Evolutionary conservation across 352 stramenopile species (phyloP), one percentile per base, ranked within the genome.

Genomic region (Thalassiosira livingstoniorum): DNA sequence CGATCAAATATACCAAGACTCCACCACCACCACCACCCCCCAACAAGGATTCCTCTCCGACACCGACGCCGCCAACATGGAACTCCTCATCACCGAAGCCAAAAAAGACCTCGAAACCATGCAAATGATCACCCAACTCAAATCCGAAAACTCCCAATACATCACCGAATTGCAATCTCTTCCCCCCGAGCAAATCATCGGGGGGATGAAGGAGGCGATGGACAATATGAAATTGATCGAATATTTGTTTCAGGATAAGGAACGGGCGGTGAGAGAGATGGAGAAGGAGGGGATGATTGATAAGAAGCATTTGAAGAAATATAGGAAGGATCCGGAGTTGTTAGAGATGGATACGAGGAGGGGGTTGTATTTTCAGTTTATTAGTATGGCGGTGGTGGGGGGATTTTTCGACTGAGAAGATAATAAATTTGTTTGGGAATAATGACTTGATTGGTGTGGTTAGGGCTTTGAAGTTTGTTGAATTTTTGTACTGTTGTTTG

Each of bases 231-330:
- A 88, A 43, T 63, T 83, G 0, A 69, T 90, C 25, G 88, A 92
- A 67, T 73, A 83, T 66, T 73, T 92, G 21, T 92, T 92, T 70
- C 51, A 83, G 35, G 80, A 92, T 74, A 82, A 82, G 31, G 74
- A 86, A 37, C 71, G 58, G 55, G 88, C 88, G n/a, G 71, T 92
- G 7, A 47, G 42, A 32, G 86, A 82, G 71, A 84, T 91, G 74
- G 71, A 90, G 45, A 83, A 89, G 32, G 88, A 89, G 63, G 88
- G 88, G 21, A 76, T 92, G 82, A 91, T 92, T 47, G 51, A 79
- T 43, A 83, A 86, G 43, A 65, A 71, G 29, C 71, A 87, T 63
- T 34, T 92, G 31, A 76, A 87, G 23, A 78, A 85, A 27, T 92
- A 92, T 58, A 78, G 78, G 57, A 81, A 89, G 65, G 82, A 92